phyloP scores from a whole-genome alignment of 2,329 filamentous ascomycete genomes.

The Coniochaeta prunicola region DNA sequence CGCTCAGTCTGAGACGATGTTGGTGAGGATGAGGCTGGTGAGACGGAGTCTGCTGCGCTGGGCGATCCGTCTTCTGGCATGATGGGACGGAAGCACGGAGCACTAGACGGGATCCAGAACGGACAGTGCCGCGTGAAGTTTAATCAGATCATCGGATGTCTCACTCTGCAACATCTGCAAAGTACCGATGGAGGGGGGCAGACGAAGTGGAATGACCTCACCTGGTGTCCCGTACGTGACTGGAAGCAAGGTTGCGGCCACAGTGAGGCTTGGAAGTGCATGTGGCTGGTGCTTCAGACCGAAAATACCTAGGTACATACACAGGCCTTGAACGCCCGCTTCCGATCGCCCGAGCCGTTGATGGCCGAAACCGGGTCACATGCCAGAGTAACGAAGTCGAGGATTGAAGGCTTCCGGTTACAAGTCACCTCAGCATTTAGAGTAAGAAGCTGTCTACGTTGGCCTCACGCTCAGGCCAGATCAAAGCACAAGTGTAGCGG shows the following conservation, averaged over 20 bases:
- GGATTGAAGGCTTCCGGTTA: too few relatives aligned
- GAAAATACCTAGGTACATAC: neutral
- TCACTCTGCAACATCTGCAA: neutral
- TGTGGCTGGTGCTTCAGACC: neutral
- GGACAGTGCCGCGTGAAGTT: neutral
- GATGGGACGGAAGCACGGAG: neutral
- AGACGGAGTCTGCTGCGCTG: neutral
- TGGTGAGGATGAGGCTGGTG: neutral
- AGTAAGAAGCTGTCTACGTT: too few relatives aligned
- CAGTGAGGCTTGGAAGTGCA: neutral
- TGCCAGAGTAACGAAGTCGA: neutral
- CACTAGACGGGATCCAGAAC: neutral
- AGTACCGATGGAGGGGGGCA: neutral
- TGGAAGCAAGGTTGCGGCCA: neutral
- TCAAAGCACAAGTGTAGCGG: too few relatives aligned
- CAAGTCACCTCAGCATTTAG: too few relatives aligned
- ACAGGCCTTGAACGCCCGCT: neutral
- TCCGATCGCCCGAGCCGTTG: constrained; percentile 1
- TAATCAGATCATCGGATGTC: neutral
- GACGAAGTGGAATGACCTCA: neutral
- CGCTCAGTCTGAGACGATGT: neutral
- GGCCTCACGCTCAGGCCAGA: too few relatives aligned
- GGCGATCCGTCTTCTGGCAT: neutral
- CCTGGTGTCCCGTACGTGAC: neutral
- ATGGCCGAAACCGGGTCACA: constrained; percentile 1